Evolutionary conservation across 306 rosid genomes (phyloP).

Genomic region (Dalbergia oliveri): DNA sequence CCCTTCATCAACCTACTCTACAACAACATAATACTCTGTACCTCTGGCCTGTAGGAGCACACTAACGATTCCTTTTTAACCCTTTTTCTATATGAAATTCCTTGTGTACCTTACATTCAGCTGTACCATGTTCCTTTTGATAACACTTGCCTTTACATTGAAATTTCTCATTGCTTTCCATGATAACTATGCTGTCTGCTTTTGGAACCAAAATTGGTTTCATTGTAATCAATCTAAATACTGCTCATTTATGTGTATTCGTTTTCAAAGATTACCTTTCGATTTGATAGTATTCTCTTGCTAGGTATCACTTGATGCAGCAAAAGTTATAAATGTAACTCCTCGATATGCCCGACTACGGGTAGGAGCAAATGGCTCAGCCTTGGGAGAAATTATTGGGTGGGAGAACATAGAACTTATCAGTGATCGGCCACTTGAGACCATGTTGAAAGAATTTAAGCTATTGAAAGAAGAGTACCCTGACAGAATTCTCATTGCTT

Average conservation of each 20-base stretch:
- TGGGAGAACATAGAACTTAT: conserved; percentile 97
- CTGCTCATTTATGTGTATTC: conserved; percentile 5
- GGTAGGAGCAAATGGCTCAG: conserved; percentile 75
- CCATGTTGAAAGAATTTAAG: conserved; percentile 88
- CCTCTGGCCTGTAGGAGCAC: conserved; percentile 3
- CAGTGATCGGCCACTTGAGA: conserved; percentile 92
- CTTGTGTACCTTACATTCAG: background rate
- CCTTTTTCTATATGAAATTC: conserved; percentile 1
- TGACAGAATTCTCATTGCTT: conserved; percentile 91
- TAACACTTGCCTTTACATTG: background rate
- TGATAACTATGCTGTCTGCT: conserved; percentile 8
- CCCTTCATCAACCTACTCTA: background rate
- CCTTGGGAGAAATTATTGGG: conserved; percentile 87
- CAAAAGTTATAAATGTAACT: conserved; percentile 89
- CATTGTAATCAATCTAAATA: background rate
- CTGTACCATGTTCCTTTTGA: background rate
- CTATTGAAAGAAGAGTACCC: conserved; percentile 91
- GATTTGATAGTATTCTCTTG: conserved; percentile 36
- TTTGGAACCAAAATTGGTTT: conserved; percentile 7
- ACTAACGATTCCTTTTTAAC: background rate
- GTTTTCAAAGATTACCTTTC: conserved; percentile 17
- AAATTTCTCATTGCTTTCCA: background rate
- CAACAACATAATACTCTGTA: background rate
- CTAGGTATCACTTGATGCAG: conserved; percentile 94
- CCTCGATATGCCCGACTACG: conserved; percentile 93